Evolutionary conservation across 2,329 filamentous ascomycete species (phyloP), one percentile per base, ranked within the genome.

Genomic region (Claviceps arundinis): DNA sequence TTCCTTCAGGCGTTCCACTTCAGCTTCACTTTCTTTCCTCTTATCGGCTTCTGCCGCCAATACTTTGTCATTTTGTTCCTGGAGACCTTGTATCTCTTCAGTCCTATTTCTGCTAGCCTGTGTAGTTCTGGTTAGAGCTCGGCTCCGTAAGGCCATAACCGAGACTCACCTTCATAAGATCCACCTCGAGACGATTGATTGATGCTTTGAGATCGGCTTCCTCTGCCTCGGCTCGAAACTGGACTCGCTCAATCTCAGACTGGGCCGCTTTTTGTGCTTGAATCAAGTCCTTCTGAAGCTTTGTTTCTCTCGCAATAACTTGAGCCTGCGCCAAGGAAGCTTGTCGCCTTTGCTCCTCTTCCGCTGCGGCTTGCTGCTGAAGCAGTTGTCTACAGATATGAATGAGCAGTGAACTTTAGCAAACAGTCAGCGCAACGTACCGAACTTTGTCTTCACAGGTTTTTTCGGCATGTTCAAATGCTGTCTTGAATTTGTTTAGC

Each of bases 151-250:
- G 38, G 7, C 4, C 11, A 24, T 6, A 3, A 44, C 30, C 13
- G 30, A 37, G 16, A 30, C 62, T 51, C 62, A 77, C 78, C 71
- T 81, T 83, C 65, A 80, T 73, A 13, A 84, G 57, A 57, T 82
- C 78, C 37, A 79, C 76, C 62, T 86, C 78, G 16, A 89, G 67
- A 45, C 75, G 73, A 51, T 75, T 78, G 30, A 85, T 74, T 1
- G 73, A 81, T 24, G 74, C 75, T 59, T 77, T 76, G 13, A 87
- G 65, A 56, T 84, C 81, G n/a, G 78, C 75, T 50, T 77, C 72
- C 59, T 87, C 81, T 1, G 77, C 79, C 44, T 85, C 82, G 26
- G 67, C 65, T 43, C 75, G 68, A 30, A 72, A 69, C 50, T 70
- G 70, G 3, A 70, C 62, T 38, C 75, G 71, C 47, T 78, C 74